Base-by-base conservation (phyloP, 305 asterid genomes). In the Fraxinus dipetala region DNA sequence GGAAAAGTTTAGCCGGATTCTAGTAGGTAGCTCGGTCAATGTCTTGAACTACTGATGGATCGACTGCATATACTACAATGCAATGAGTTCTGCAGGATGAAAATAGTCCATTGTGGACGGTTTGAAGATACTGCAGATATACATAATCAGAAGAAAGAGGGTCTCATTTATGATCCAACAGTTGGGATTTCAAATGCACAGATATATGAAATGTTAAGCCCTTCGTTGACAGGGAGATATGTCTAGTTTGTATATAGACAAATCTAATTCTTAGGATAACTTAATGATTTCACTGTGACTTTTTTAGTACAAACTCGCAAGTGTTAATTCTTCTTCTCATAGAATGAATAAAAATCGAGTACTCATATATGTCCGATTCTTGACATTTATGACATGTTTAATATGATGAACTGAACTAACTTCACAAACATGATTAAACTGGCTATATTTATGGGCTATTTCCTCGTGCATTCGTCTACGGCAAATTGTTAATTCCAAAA, bases 1-100 rank as follows among this genome's bases (percentile, higher is more conserved):
- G 95, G 90, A 63, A 92, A 92, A 43, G 94, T 87, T 38, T 91
- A 92, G 93, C 56, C 18, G 5, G 20, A 1, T 20, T 54, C 9
- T 45, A 43, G 45, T 34, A 22, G 78, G 77, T 65, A 76, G 69
- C 70, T 45, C 78, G 69, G 81, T 82, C 77, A 28, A 34, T 78
- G 84, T 88, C 76, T 83, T 88, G 70, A 32, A 84, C 83, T 28
- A 26, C 48, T 9, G 40, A 26, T 40, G 28, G 22, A 26, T 16
- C 36, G 78, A 76, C 65, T 79, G 31, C 79, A 51, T 65, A 18
- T 76, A 38, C 73, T 82, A 16, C 36, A 56, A 24, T 20, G 10
- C 65, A 18, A 54, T 22, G 26, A 54, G 18, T 4, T 54, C 65
- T 54, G 65, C 63, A 51, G 18, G 24, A 51, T 0, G 69, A n/a